Conservation (phyloP, 768 basidiomycete species). For the Mycena crocata region DNA sequence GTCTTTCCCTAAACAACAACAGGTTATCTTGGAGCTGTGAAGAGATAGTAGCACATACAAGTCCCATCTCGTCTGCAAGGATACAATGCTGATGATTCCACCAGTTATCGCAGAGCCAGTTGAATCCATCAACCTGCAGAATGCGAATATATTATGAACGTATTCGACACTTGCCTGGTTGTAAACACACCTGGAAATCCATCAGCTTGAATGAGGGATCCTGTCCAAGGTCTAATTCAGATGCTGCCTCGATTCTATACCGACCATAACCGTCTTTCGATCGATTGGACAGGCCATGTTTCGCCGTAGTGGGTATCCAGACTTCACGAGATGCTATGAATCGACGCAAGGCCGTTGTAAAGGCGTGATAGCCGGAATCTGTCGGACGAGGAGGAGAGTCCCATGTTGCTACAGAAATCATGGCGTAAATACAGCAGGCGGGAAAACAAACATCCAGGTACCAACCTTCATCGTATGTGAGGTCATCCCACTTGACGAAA, state of each 20-base stretch:
- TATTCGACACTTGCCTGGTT: neutral
- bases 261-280: slow-evolving; percentile 65
- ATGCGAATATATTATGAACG: neutral
- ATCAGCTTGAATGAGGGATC: slow-evolving; percentile 73
- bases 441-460: slow-evolving; percentile 17
- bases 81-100: slow-evolving; percentile 88
- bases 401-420: slow-evolving; percentile 77
- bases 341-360: slow-evolving; percentile 71
- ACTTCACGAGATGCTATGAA: slow-evolving; percentile 75
- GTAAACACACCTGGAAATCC: slow-evolving; percentile 81
- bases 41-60: slow-evolving; percentile 58
- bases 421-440: slow-evolving; percentile 5
- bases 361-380: slow-evolving; percentile 72
- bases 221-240: slow-evolving; percentile 78
- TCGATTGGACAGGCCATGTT: slow-evolving; percentile 62
- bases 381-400: slow-evolving; percentile 82
- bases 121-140: slow-evolving; percentile 78
- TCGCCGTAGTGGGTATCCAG: slow-evolving; percentile 57
- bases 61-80: slow-evolving; percentile 97
- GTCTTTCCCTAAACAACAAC: slow-evolving; percentile 81
- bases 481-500: slow-evolving; percentile 93
- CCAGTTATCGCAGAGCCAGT: slow-evolving; percentile 91
- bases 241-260: slow-evolving; percentile 59
- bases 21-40: slow-evolving; percentile 5
- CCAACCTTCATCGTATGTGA: slow-evolving; percentile 93